Evolutionary conservation across 331 rosid genomes (phyloP), one percentile per base, ranked within the genome.

Genomic region (Quercus tomentella): DNA sequence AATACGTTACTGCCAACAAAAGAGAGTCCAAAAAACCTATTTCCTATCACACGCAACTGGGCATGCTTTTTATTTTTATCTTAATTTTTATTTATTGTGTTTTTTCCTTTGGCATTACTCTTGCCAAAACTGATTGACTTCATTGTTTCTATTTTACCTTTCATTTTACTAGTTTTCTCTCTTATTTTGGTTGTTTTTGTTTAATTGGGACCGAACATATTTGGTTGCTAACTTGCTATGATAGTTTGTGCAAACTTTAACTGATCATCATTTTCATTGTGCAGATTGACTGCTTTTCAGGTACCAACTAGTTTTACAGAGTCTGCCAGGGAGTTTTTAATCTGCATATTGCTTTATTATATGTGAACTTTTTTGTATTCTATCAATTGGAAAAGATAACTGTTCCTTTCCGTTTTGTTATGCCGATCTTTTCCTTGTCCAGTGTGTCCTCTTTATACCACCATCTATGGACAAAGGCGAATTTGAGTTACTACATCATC

Each of bases 381-480:
- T 35, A 8, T 56, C 41, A 31, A 16, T 73, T n/a, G 51, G 61
- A 33, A 56, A 75, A 51, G 45, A 10, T 25, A 72, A 35, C 80
- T 51, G 61, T 82, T 73, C 52, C 15, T 35, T 45, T 45, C 52
- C 0, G 52, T 63, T 23, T 51, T 76, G 25, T 56, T 75, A 70
- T 82, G 72, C 73, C 70, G 69, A 10, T 75, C 72, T 5, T 56
- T 61, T 75, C 74, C 79, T 57, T 45, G 15, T 75, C 60, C 86
- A 96, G 99, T 96, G 99, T 84, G 98, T 96, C 66, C 93, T 82
- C 94, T 96, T 76, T 96, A 96, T 89, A 96, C 99, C 28, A 96
- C 97, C 74, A 77, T 93, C 73, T 88, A 87, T 89, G 97, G 98
- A 52, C 96, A 93, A 89, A 82, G 99, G 88, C 89, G 98, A 84